These are phyloP conservation scores for Megacollybia platyphylla DNA, from an alignment of 1,284 basidiomycete genomes.

Conservation along the genomic window DNA sequence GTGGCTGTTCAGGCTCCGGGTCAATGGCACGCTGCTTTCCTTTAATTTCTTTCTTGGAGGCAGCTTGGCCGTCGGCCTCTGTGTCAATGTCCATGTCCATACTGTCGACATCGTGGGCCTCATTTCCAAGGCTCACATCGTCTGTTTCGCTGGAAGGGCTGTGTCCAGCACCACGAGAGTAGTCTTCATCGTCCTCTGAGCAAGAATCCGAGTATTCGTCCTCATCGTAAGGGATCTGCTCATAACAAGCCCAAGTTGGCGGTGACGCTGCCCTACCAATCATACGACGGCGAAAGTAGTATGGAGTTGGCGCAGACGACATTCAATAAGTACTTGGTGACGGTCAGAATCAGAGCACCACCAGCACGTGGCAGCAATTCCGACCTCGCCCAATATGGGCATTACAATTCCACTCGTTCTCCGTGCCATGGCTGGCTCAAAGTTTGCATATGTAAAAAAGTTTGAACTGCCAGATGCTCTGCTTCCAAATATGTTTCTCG, in stretches of 20 bases:
- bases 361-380: too few species aligned
- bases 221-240: conserved; percentile 62
- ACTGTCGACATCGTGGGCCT: conserved; percentile 23
- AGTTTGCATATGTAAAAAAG: conserved; percentile 82
- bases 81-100: conserved; percentile 55
- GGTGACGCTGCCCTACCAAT: conserved; percentile 69
- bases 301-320: conserved; percentile 20
- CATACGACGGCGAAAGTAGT: conserved; percentile 55
- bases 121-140: conserved; percentile 19
- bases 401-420: not conserved
- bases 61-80: conserved; percentile 29
- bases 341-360: too few species aligned
- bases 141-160: conserved; percentile 22
- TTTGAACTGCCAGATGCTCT: conserved; percentile 87
- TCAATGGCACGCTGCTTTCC: conserved; percentile 69
- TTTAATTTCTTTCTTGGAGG: conserved; percentile 47
- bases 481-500: conserved; percentile 75
- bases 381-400: too few species aligned
- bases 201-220: conserved; percentile 45
- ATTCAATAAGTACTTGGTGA: not conserved
- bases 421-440: conserved; percentile 75
- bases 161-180: conserved; percentile 20
- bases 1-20: conserved; percentile 31
- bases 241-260: conserved; percentile 76
- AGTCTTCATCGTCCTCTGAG: conserved; percentile 64